phyloP scores from a whole-genome alignment of 306 rosid species.

The Hylodesmum podocarpum region DNA sequence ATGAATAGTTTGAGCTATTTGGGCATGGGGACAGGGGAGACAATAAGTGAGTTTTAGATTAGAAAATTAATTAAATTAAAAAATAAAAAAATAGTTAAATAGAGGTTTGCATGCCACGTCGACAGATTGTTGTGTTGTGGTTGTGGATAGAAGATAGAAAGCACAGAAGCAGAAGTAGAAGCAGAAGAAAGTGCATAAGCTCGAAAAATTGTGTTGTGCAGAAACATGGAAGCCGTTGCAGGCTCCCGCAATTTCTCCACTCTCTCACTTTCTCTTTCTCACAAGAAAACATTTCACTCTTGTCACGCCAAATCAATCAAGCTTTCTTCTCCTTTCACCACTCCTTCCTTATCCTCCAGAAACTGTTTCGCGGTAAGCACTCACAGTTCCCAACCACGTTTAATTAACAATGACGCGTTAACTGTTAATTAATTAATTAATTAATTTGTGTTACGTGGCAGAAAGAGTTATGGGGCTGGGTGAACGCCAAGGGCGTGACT shows the following conservation, averaged over 20 bases:
- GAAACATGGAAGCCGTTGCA: conserved; percentile 71
- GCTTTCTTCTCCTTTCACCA: conserved; percentile 49
- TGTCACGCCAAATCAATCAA: conserved; percentile 33
- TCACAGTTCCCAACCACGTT: background rate
- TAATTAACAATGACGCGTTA: background rate
- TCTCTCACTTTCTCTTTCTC: conserved; percentile 39
- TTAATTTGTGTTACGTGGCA: conserved; percentile 29
- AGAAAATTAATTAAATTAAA: no score
- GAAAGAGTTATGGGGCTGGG: conserved; percentile 89
- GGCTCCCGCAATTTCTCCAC: conserved; percentile 70
- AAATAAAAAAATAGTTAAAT: background rate
- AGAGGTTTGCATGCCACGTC: background rate
- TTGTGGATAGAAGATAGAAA: conserved; percentile 44
- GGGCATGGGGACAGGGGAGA: no score
- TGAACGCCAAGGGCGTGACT: conserved; percentile 56
- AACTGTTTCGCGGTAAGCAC: conserved; percentile 73
- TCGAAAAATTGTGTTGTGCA: conserved; percentile 9
- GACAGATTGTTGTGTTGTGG: background rate
- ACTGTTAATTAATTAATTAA: background rate
- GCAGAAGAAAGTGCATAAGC: background rate
- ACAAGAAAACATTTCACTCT: conserved; percentile 5
- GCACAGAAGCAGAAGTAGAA: background rate
- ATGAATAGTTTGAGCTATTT: no score
- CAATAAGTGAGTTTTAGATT: no score
- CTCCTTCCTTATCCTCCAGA: conserved; percentile 55